Evolutionary conservation across 805 yeast species (phyloP).

Genomic region (Yarrowia hollandica): DNA sequence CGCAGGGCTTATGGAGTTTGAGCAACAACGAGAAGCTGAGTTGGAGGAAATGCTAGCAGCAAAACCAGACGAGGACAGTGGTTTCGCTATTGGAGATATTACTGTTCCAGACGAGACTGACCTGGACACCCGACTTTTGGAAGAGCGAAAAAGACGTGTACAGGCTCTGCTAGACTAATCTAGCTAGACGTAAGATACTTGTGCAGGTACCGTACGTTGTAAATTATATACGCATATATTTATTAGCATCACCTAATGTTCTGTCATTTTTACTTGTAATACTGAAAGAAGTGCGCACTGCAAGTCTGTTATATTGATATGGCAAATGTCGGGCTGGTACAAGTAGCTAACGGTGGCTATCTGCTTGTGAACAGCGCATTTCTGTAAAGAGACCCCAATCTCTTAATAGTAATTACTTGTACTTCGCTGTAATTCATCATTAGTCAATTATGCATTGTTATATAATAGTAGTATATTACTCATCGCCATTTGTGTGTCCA

Average conservation of each 20-base stretch:
- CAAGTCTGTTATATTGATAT: no score
- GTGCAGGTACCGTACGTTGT: no score
- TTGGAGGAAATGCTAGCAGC: slow-evolving; percentile 7
- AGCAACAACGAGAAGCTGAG: slow-evolving; percentile 2
- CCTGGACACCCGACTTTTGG: neutral
- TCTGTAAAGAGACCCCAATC: no score
- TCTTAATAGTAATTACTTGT: no score
- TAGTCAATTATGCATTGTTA: slow-evolving; percentile 28
- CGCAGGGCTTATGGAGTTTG: slow-evolving; percentile 11
- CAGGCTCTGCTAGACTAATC: neutral
- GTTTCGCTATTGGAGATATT: slow-evolving; percentile 1
- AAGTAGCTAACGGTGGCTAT: no score
- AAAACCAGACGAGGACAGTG: neutral
- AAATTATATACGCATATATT: neutral
- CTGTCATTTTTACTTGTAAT: no score
- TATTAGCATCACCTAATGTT: neutral
- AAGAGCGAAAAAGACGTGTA: neutral
- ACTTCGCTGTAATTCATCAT: no score
- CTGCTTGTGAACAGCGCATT: no score
- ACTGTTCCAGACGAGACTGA: neutral
- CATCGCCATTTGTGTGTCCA: neutral
- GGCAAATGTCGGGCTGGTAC: no score
- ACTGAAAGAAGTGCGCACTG: no score
- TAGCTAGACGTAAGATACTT: neutral
- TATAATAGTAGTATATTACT: neutral